Percentiles rank a stretch among this genome's conserved stretches.
Conservation (phyloP, 2,329 filamentous ascomycete species). For the Piedraia hortae region DNA sequence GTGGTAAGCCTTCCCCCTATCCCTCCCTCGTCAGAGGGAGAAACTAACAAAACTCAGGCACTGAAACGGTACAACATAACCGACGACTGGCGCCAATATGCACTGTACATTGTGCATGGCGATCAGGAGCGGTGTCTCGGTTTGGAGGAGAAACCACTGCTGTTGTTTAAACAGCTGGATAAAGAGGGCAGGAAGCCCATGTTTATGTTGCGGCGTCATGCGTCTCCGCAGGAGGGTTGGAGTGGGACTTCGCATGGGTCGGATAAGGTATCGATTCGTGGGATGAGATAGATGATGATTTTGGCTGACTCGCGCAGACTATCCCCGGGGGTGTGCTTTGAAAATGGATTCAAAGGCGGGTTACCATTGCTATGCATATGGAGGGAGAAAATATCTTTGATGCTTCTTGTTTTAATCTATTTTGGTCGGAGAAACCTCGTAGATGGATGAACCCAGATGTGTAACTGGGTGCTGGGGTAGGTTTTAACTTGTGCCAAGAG, state of each 20-base stretch:
- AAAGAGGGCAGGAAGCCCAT: slow-evolving; percentile 95
- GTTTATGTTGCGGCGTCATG: slow-evolving; percentile 73
- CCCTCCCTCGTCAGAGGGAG: background rate
- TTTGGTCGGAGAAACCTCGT: too few relatives aligned
- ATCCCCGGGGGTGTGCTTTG: too few relatives aligned
- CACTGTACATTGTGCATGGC: slow-evolving; percentile 94
- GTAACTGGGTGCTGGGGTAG: too few relatives aligned
- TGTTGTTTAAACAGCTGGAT: slow-evolving; percentile 89
- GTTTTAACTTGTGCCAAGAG: too few relatives aligned
- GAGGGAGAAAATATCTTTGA: too few relatives aligned
- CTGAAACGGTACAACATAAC: slow-evolving; percentile 97
- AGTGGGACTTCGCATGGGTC: slow-evolving; percentile 5
- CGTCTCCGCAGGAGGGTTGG: slow-evolving; percentile 18
- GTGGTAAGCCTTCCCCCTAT: slow-evolving; percentile 19
- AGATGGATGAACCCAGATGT: too few relatives aligned
- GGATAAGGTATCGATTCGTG: too few relatives aligned
- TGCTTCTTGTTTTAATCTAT: too few relatives aligned
- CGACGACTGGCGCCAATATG: slow-evolving; percentile 90
- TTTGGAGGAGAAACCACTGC: slow-evolving; percentile 75
- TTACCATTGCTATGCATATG: too few relatives aligned
- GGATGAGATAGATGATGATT: too few relatives aligned
- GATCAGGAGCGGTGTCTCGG: slow-evolving; percentile 86
- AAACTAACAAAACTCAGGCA: slow-evolving; percentile 19
- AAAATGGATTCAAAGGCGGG: too few relatives aligned
- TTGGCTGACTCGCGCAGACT: too few relatives aligned